Base-by-base conservation (phyloP, 441 rosid species). In the Francoa sonchifolia region DNA sequence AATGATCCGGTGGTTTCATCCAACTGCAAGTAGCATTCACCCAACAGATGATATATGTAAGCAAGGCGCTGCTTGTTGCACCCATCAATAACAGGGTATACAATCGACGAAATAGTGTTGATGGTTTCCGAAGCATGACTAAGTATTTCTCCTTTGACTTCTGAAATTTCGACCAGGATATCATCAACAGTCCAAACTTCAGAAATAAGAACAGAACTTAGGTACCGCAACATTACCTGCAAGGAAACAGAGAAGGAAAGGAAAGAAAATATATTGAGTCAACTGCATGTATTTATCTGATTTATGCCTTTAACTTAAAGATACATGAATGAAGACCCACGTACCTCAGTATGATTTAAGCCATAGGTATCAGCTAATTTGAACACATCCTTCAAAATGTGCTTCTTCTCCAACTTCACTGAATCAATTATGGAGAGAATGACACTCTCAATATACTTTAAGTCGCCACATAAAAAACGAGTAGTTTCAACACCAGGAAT, bases 401-500 rank as follows among this genome's bases (percentile, higher is more conserved):
- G 72, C 69, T 81, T 83, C 84, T 77, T 92, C 76, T 92, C 87
- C 38, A 48, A 59, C 62, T 71, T 79, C 36, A 77, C 59, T 23
- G 92, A 79, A 51, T 79, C 94, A 44, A 69, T 65, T 52, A 87
- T 57, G 36, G 86, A 68, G 61, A 74, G 75, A 50, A 81, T 54
- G 44, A 66, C 58, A 44, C 35, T 50, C 64, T 70, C 58, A 40
- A 92, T 72, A 63, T 87, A 92, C 22, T 58, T 66, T 17, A 35
- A 28, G 52, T 92, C 97, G 54, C 86, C 82, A 44, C 92, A 77
- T 44, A 92, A 63, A 65, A 92, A 87, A 47, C 87, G 88, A 44
- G 73, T 66, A 35, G 89, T 71, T 41, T 83, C 84, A 51, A 87
- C 94, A 42, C 94, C 94, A 12, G 95, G 99, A 56, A 83, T 87